Evolutionary conservation across 192 early-diverging fungal genomes (phyloP).

Genomic region (Coemansia pectinata): DNA sequence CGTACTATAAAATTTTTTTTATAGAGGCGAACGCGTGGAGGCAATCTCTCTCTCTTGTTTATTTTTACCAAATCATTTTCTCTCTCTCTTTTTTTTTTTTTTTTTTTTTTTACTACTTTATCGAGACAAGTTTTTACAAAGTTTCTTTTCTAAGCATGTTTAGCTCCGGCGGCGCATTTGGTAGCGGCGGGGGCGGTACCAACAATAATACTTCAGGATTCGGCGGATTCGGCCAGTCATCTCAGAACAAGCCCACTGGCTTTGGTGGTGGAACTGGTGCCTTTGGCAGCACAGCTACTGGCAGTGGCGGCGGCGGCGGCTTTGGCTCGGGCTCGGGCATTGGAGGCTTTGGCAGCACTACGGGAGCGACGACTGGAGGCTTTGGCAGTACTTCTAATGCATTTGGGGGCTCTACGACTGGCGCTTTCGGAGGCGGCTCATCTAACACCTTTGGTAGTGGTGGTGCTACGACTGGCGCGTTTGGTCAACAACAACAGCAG

Average conservation of each 20-base stretch:
- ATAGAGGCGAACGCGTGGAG: not conserved
- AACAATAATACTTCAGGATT: not conserved
- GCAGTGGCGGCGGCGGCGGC: conserved; percentile 17
- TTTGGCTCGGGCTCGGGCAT: conserved; percentile 20
- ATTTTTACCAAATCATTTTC: not conserved
- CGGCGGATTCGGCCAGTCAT: conserved; percentile 27
- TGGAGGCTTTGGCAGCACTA: conserved; percentile 24
- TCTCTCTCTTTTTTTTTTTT: not conserved
- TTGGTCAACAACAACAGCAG: conserved; percentile 17
- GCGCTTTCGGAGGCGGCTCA: conserved; percentile 20
- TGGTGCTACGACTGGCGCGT: conserved; percentile 5
- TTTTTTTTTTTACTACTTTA: not conserved
- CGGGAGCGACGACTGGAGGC: conserved; percentile 5
- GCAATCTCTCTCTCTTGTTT: not conserved
- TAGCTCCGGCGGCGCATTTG: conserved; percentile 38
- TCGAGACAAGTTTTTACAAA: not conserved
- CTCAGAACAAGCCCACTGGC: conserved; percentile 17
- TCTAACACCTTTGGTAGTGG: conserved; percentile 23
- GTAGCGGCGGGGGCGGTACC: conserved; percentile 15
- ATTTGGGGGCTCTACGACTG: conserved; percentile 36
- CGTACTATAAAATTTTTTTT: not conserved
- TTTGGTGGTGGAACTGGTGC: conserved; percentile 17
- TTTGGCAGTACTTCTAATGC: conserved; percentile 38
- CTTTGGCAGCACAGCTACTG: conserved; percentile 16
- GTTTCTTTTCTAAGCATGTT: conserved; percentile 21